These are phyloP conservation scores for Xerocomellus chrysenteron DNA, from an alignment of 768 basidiomycete species.

Conservation along the genomic window DNA sequence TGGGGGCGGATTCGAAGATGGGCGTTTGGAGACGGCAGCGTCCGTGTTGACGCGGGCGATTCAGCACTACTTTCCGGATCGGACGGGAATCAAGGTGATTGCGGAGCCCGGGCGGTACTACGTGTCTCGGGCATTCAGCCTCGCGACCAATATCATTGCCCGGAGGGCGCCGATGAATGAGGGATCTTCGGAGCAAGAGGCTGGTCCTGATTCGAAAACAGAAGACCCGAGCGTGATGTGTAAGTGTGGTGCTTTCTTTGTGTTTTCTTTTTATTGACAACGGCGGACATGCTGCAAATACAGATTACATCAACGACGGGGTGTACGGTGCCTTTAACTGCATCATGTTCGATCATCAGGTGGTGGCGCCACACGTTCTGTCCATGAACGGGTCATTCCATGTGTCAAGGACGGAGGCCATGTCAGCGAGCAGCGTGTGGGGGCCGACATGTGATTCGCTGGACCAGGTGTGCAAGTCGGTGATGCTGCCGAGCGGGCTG, in stretches of 20 bases:
- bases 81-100: slow-evolving; percentile 70
- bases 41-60: slow-evolving; percentile 67
- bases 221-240: slow-evolving; percentile 78
- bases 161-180: slow-evolving; percentile 60
- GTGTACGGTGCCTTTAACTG: slow-evolving; percentile 98
- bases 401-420: slow-evolving; percentile 37
- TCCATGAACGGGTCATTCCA: slow-evolving; percentile 65
- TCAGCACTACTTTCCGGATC: slow-evolving; percentile 75
- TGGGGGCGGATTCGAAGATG: slow-evolving; percentile 95
- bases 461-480: slow-evolving; percentile 78
- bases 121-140: slow-evolving; percentile 87
- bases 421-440: slow-evolving; percentile 78
- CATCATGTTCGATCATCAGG: slow-evolving; percentile 96
- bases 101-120: slow-evolving; percentile 96
- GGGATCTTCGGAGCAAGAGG: slow-evolving; percentile 22
- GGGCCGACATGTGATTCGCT: slow-evolving; percentile 99
- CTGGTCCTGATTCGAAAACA: slow-evolving; percentile 19
- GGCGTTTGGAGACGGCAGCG: slow-evolving; percentile 80
- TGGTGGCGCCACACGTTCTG: slow-evolving; percentile 79
- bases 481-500: slow-evolving; percentile 63
- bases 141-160: slow-evolving; percentile 93
- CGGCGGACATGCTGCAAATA: neutral
- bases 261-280: neutral
- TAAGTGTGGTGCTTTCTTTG: slow-evolving; percentile 46
- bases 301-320: slow-evolving; percentile 99